Base-by-base conservation (phyloP, 139 green algal genomes). In the Pedinophyceae sp. region DNA sequence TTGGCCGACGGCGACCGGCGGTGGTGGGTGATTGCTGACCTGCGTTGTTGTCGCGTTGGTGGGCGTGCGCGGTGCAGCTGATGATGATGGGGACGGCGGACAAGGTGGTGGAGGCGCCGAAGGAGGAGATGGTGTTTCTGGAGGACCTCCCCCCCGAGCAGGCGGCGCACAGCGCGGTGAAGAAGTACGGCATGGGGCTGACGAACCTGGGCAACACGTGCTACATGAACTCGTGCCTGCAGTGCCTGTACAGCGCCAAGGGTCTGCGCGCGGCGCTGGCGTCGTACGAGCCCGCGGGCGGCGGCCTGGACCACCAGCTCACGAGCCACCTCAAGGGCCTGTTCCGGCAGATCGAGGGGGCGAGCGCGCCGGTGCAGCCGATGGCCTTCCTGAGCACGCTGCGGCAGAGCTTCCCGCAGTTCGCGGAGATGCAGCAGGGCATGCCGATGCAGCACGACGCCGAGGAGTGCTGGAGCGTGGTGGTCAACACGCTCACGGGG, bases 41-140 rank as follows among this genome's bases (percentile, higher is more conserved):
- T n/a, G n/a, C n/a, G n/a, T n/a, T n/a, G n/a, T n/a, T n/a, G n/a
- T n/a, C n/a, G n/a, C n/a, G n/a, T n/a, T 22, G 27, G n/a, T n/a
- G n/a, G n/a, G n/a, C n/a, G n/a, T n/a, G n/a, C n/a, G n/a, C n/a
- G n/a, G n/a, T n/a, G 59, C 90, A 82, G 26, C 64, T 99, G 13
- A 94, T 94, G 77, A 84, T 99, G 62, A 96, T 98, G 86, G 88
- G 89, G 26, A 93, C 85, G 5, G 83, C 85, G 3, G 86, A 94
- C 19, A 74, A 75, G 16, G 56, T 82, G 17, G 59, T 56, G 2
- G 77, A 80, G 49, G 75, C 81, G 1, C 87, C 89, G 2, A 62
- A 65, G 27, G 55, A 84, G 48, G 56, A 46, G 34, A 57, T 64
- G 3, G 70, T 80, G 7, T 97, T 97, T 55, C 58, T 96, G 25